A percentile compares a stretch with the other conserved stretches of the same genome.
Evolutionary conservation across 192 early-diverging fungal species (phyloP).

Genomic region (Powellomyces hirtus): DNA sequence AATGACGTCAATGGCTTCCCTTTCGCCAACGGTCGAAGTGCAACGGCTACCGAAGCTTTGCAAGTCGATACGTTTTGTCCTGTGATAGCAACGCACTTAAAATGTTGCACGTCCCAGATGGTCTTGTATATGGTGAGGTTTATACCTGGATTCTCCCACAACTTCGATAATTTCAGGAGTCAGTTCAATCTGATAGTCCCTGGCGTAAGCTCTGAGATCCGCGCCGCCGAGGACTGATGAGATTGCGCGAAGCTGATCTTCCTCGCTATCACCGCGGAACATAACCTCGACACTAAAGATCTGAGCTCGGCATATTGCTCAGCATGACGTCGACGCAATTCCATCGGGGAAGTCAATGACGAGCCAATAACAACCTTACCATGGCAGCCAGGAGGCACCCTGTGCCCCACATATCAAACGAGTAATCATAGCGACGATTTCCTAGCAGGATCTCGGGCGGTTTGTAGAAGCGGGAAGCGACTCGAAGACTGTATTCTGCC

Average conservation of each 20-base stretch:
- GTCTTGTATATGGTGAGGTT: constrained; percentile 36
- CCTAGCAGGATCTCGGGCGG: constrained; percentile 48
- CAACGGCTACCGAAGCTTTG: background rate
- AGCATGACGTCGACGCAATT: background rate
- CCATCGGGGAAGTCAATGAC: background rate
- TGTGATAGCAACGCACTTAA: background rate
- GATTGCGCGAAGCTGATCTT: constrained; percentile 41
- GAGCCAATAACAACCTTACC: constrained; percentile 18
- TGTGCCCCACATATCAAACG: constrained; percentile 48
- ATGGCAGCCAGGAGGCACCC: constrained; percentile 52
- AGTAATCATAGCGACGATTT: constrained; percentile 43
- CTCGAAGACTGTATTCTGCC: constrained; percentile 33
- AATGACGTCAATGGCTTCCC: constrained; percentile 83
- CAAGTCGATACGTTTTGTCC: background rate
- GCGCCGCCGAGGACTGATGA: constrained; percentile 33
- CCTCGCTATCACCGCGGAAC: constrained; percentile 39
- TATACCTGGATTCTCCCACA: background rate
- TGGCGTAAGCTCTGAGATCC: constrained; percentile 34
- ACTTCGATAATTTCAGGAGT: constrained; percentile 2
- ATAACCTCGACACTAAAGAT: constrained; percentile 40
- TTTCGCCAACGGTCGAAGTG: background rate
- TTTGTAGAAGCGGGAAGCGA: constrained; percentile 48
- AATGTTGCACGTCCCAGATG: constrained; percentile 27
- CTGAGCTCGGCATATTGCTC: constrained; percentile 8
- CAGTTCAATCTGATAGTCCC: constrained; percentile 18